phyloP scores from a whole-genome alignment of 2,329 filamentous ascomycete species.

The Venturia carpophila region DNA sequence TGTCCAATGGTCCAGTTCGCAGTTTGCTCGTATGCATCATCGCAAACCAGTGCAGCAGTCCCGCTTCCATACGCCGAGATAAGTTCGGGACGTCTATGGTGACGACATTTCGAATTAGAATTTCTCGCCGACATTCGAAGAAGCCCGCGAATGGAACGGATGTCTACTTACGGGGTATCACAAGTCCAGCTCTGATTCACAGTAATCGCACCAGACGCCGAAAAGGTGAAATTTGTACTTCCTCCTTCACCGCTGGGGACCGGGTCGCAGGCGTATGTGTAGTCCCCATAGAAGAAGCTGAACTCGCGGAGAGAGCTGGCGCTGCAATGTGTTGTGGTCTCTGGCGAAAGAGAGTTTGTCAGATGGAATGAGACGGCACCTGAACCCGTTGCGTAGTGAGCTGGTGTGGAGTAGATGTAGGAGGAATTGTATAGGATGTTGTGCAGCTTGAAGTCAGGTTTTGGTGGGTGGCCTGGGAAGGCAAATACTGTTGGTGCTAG shows the following conservation, averaged over 20 bases:
- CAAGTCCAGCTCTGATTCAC: constrained; percentile 20
- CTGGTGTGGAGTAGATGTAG: constrained; percentile 20
- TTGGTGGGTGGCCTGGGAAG: neutral
- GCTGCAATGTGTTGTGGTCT: constrained; percentile 15
- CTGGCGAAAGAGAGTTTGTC: constrained; percentile 15
- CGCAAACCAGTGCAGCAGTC: neutral
- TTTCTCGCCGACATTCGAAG: neutral
- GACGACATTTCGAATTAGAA: neutral
- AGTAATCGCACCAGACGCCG: constrained; percentile 18
- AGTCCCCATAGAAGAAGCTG: neutral
- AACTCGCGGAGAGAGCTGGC: neutral
- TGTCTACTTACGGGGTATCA: neutral
- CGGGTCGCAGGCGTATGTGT: neutral
- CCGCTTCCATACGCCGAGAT: neutral
- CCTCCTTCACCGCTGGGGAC: neutral
- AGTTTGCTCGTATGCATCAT: constrained; percentile 16
- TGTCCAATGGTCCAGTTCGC: constrained; percentile 20
- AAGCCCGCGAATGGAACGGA: neutral
- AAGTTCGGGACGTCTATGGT: neutral
- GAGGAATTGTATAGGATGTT: constrained; percentile 19
- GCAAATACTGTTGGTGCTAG: neutral
- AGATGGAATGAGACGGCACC: constrained; percentile 20
- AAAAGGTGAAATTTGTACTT: constrained; percentile 19
- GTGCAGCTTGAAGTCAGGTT: constrained; percentile 11
- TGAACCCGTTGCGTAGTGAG: constrained; percentile 19